Base-by-base conservation (phyloP, 2,329 filamentous ascomycete genomes). In the Tolypocladium cylindrosporum region DNA sequence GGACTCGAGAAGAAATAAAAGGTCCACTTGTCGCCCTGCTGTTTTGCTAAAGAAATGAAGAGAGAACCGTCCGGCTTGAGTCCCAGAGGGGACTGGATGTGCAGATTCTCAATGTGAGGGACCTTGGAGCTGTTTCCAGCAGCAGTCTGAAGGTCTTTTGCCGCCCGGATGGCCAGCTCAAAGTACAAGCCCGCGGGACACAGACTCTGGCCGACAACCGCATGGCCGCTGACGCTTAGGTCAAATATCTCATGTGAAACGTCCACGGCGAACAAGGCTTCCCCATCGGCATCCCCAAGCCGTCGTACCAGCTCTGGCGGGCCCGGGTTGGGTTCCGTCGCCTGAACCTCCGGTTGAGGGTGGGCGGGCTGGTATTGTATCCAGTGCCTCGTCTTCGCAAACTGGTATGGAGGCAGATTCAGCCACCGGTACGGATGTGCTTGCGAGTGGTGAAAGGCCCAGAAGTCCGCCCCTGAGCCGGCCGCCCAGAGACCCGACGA, bases 321-420 rank as follows among this genome's bases (percentile, higher is more conserved):
- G 7, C 31, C 27, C 11, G 24, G n/a, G 24, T 8, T 13, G 16
- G 45, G n/a, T 53, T 36, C 11, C 14, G 24, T 21, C 16, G 19
- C 16, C 13, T 19, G 24, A 19, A 40, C 10, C 37, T 40, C n/a
- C 51, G 37, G 13, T 10, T 39, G 51, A 54, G 34, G 5, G 19
- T 16, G 14, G 14, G 34, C n/a, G 1, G 41, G n/a, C 21, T 48
- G 56, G 2, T 59, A 55, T 2, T 63, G 60, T 31, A 66, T 58
- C 67, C 68, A 70, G 52, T 68, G 65, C 0, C 57, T 55, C 14
- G 58, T 62, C 54, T 67, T 66, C 11, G 65, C 63, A 41, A 69
- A 71, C 27, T 68, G 67, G 21, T 69, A 68, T 0, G 64, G 60
- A 3, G 69, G 68, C 19, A 70, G 56, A 39, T 59, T 59, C 3